Base-by-base conservation (phyloP, 2,329 filamentous ascomycete genomes). In the Pseudocercospora eumusae region DNA sequence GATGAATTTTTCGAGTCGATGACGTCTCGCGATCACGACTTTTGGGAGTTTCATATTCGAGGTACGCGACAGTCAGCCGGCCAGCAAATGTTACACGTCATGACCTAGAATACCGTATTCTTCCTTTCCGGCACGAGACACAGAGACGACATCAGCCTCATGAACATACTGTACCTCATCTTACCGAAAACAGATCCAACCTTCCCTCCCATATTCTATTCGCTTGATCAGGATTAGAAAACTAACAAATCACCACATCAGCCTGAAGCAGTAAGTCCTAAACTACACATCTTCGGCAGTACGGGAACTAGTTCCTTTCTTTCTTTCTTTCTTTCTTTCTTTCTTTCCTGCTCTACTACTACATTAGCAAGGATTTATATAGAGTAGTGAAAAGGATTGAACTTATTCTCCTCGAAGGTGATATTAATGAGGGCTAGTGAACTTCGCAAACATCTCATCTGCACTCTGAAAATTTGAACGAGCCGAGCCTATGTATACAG, bases 121-220 rank as follows among this genome's bases (percentile, higher is more conserved):
- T 20, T 45, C 42, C 15, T 44, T 21, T 44, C 40, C 6, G 40
- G 40, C 40, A 44, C 40, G 40, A n/a, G 40, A 44, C 40, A n/a
- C n/a, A 44, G 40, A 44, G 40, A 10, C 28, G 28, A 31, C 3
- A 31, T 31, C 28, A 31, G 28, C 10, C 8, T 31, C 28, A 31
- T 31, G 2, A 31, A 31, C 28, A 31, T 11, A n/a, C n/a, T n/a
- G n/a, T n/a, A n/a, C n/a, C n/a, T n/a, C n/a, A 53, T 4, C 0
- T 69, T 77, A 0, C 73, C 75, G 60, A 78, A 81, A 3, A 80
- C 69, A 53, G 80, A 80, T 0, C 72, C 71, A 0, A 76, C 76
- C 66, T 80, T 80, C 1, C 74, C 77, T 7, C 76, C 75, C 0
- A 81, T n/a, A n/a, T n/a, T n/a, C n/a, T 70, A 15, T 78, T 75